Conservation (phyloP, 139 green algal genomes). For the Zygnema circumcarinatum region DNA sequence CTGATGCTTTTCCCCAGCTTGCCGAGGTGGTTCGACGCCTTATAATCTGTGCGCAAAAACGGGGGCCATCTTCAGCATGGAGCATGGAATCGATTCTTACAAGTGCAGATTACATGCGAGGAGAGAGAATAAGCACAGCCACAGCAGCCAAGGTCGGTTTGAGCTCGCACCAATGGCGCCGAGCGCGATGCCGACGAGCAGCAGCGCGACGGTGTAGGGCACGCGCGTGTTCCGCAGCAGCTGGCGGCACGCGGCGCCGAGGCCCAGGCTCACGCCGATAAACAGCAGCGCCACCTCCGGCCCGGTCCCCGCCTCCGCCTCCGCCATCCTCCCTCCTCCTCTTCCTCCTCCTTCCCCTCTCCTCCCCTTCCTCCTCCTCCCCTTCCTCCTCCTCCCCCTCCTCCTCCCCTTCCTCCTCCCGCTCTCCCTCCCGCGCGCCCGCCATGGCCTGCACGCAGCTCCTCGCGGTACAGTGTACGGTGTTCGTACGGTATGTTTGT, state of each 20-base stretch:
- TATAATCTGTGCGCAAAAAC: neutral
- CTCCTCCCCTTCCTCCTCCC: neutral
- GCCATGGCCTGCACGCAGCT: neutral
- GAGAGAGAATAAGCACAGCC: no score
- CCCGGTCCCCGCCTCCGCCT: neutral
- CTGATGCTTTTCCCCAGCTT: slow-evolving; percentile 32
- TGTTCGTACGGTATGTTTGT: neutral
- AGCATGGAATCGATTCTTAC: no score
- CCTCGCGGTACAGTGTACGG: neutral
- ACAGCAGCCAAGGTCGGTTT: no score
- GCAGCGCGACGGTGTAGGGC: slow-evolving; percentile 52
- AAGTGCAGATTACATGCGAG: no score
- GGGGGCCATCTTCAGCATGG: no score
- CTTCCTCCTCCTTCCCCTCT: neutral
- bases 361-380: neutral
- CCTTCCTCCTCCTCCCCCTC: neutral
- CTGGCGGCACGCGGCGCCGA: slow-evolving; percentile 41
- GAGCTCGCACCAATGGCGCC: slow-evolving; percentile 42
- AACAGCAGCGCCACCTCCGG: slow-evolving; percentile 47
- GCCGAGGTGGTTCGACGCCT: neutral
- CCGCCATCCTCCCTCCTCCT: neutral
- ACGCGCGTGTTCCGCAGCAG: slow-evolving; percentile 36
- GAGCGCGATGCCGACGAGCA: slow-evolving; percentile 38
- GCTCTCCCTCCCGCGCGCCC: neutral
- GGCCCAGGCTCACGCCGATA: slow-evolving; percentile 28